Percentiles rank a stretch among this genome's conserved stretches.
These are phyloP conservation scores for Paracamarosporium sp. DNA, from an alignment of 2,329 filamentous ascomycete species.

Conservation along the genomic window DNA sequence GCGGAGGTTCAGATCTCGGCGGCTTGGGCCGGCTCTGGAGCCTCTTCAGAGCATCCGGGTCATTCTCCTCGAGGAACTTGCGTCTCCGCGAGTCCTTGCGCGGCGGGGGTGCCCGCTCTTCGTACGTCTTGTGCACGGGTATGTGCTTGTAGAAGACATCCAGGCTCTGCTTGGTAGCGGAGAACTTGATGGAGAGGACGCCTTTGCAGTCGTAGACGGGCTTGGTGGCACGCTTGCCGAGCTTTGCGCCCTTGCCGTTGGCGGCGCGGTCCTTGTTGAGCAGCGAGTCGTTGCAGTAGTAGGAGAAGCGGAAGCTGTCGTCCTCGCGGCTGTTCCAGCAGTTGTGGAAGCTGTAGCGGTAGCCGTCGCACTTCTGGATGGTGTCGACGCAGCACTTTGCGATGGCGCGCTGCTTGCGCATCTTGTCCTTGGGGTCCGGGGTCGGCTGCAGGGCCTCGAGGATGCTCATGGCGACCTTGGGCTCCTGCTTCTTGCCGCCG, in stretches of 20 bases:
- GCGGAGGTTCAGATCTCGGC: constrained; percentile 24
- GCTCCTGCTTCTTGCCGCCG: constrained; percentile 22
- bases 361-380: constrained; percentile 55
- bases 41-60: constrained; percentile 40
- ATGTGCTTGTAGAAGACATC: constrained; percentile 56
- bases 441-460: constrained; percentile 44
- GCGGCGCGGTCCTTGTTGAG: constrained; percentile 59
- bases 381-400: constrained; percentile 53
- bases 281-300: constrained; percentile 59
- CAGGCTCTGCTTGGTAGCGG: constrained; percentile 48
- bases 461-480: constrained; percentile 41
- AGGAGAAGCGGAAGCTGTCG: constrained; percentile 55
- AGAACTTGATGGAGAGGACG: constrained; percentile 57
- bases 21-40: constrained; percentile 33
- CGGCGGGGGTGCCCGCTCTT: constrained; percentile 50
- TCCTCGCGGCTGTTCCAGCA: constrained; percentile 56
- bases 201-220: constrained; percentile 58
- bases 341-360: constrained; percentile 58
- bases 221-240: constrained; percentile 49
- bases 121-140: constrained; percentile 55
- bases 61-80: constrained; percentile 41
- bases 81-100: constrained; percentile 49
- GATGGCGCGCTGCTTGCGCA: constrained; percentile 55
- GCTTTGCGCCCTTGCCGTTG: constrained; percentile 50
- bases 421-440: constrained; percentile 47